Evolutionary conservation across 352 stramenopile genomes (phyloP).

Genomic region (Elongisporangium senticosum): DNA sequence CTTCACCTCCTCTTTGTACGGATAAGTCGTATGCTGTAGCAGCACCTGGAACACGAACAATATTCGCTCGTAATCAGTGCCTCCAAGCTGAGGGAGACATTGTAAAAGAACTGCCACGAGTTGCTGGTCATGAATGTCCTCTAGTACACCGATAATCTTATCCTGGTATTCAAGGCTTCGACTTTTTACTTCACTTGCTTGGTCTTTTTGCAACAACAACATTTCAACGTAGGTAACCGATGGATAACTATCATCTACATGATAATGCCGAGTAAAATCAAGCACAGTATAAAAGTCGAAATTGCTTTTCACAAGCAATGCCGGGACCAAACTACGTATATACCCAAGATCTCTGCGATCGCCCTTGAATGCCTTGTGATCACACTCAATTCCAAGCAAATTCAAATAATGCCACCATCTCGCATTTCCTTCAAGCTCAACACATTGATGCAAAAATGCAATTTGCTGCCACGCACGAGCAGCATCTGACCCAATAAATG

Average conservation of each 20-base stretch:
- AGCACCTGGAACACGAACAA: constrained; percentile 71
- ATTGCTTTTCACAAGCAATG: constrained; percentile 56
- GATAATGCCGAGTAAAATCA: constrained; percentile 80
- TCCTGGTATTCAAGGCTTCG: constrained; percentile 58
- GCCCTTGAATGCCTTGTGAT: constrained; percentile 73
- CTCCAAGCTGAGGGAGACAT: constrained; percentile 40
- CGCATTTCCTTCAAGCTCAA: constrained; percentile 76
- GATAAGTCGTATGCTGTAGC: constrained; percentile 52
- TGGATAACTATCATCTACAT: constrained; percentile 76
- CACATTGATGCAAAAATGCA: constrained; percentile 73
- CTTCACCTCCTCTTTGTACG: constrained; percentile 52
- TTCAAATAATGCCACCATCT: constrained; percentile 81
- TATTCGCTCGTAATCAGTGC: constrained; percentile 61
- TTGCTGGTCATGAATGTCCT: constrained; percentile 74
- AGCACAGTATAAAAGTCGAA: constrained; percentile 78
- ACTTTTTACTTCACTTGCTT: constrained; percentile 1
- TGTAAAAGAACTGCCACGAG: constrained; percentile 53
- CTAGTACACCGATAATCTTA: constrained; percentile 67
- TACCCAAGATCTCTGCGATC: constrained; percentile 61
- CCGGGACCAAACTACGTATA: constrained; percentile 58
- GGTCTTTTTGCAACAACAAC: constrained; percentile 35
- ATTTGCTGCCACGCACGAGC: constrained; percentile 77
- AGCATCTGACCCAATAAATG: constrained; percentile 63
- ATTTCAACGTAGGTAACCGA: constrained; percentile 64
- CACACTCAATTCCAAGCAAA: constrained; percentile 67